A percentile compares a stretch with the other conserved stretches of the same genome.
Conservation (phyloP, 306 rosid genomes). For the Medicago truncatula region MtrunA17r5.0-ANR NC_053045.1:16963001-16963500, state of each 20-base stretch:
- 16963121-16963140: slow-evolving; percentile 85
- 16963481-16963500: background rate
- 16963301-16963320: background rate
- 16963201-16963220: slow-evolving; percentile 93
- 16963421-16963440: background rate
- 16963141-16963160: slow-evolving; percentile 89
- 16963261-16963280: background rate
- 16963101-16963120: slow-evolving; percentile 78
- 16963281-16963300: background rate
- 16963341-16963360: background rate
- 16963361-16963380: slow-evolving; percentile 1
- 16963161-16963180: slow-evolving; percentile 89
- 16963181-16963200: slow-evolving; percentile 94
- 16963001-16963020: slow-evolving; percentile 58
- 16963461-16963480: background rate
- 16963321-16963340: background rate
- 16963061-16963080: slow-evolving; percentile 51
- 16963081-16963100: slow-evolving; percentile 71
- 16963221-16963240: slow-evolving; percentile 73
- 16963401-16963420: background rate
- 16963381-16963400: background rate
- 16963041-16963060: slow-evolving; percentile 50
- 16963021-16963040: slow-evolving; percentile 60
- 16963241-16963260: background rate
- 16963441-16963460: background rate